Evolutionary conservation across 768 basidiomycete species (phyloP).

Genomic region (Termitomyces sp.): DNA sequence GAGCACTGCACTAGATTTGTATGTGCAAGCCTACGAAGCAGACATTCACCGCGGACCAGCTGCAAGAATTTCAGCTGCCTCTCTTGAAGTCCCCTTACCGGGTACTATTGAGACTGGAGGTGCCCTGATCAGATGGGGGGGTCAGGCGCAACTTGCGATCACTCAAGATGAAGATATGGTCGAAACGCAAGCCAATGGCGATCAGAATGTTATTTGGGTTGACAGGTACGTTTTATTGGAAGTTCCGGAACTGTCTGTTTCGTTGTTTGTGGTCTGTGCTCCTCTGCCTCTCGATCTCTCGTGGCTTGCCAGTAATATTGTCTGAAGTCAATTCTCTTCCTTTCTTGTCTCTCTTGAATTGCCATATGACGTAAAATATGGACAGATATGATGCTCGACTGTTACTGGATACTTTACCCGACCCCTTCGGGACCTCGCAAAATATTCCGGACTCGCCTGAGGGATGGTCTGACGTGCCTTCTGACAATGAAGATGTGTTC

Average conservation of each 20-base stretch:
- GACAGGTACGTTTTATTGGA: slow-evolving; percentile 77
- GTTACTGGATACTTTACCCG: slow-evolving; percentile 31
- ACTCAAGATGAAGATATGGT: slow-evolving; percentile 19
- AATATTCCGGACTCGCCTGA: slow-evolving; percentile 36
- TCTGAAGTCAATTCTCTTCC: slow-evolving; percentile 18
- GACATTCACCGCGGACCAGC: slow-evolving; percentile 54
- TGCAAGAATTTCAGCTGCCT: slow-evolving; percentile 30
- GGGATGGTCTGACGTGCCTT: slow-evolving; percentile 83
- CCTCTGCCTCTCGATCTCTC: background rate
- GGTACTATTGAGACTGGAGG: slow-evolving; percentile 20
- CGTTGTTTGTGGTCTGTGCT: slow-evolving; percentile 2
- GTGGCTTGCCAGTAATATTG: slow-evolving; percentile 1
- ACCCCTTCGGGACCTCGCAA: background rate
- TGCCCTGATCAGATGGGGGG: slow-evolving; percentile 29
- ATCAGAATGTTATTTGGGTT: slow-evolving; percentile 50
- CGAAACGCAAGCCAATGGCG: slow-evolving; percentile 2
- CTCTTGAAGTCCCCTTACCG: slow-evolving; percentile 23
- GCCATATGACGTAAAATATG: slow-evolving; percentile 13
- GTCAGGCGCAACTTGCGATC: slow-evolving; percentile 6
- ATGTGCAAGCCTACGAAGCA: slow-evolving; percentile 73
- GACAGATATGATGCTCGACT: slow-evolving; percentile 78
- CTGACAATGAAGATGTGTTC: slow-evolving; percentile 82
- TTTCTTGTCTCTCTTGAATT: slow-evolving; percentile 14
- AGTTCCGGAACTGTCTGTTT: background rate
- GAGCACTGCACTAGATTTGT: slow-evolving; percentile 21